Conservation (phyloP, 192 early-diverging fungal genomes). For the Obelidium mucronatum region DNA sequence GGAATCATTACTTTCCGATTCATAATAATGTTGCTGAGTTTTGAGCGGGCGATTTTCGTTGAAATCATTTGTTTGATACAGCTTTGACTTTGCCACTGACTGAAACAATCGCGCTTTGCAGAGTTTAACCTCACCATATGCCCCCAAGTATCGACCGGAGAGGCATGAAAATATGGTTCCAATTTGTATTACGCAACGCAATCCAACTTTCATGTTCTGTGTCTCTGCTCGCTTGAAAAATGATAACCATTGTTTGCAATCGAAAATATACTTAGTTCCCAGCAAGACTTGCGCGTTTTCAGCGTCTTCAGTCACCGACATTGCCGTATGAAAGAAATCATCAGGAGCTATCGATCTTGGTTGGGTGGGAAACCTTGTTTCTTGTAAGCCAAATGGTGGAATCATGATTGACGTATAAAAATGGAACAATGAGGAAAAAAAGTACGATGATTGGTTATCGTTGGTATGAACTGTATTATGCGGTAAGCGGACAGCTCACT, state of each 20-base stretch:
- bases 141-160: constrained; percentile 2
- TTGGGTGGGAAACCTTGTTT: neutral
- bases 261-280: constrained; percentile 19
- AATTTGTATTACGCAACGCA: constrained; percentile 28
- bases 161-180: constrained; percentile 29
- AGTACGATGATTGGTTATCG: neutral
- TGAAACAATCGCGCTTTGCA: neutral
- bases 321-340: neutral
- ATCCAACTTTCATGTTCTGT: constrained; percentile 20
- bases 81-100: constrained; percentile 3
- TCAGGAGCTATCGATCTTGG: neutral
- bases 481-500: neutral
- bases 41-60: neutral
- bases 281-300: constrained; percentile 8
- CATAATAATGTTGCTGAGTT: neutral
- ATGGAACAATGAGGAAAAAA: neutral
- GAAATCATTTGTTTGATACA: neutral
- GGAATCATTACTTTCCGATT: no score
- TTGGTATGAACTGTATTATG: neutral
- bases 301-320: constrained; percentile 5
- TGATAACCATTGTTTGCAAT: constrained; percentile 16
- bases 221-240: constrained; percentile 16
- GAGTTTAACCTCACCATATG: constrained; percentile 3
- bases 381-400: neutral
- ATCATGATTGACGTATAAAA: neutral